A percentile compares a stretch with the other conserved stretches of the same genome.
Conservation (phyloP, 2,329 filamentous ascomycete genomes). For the Zymoseptoria passerinii region DNA sequence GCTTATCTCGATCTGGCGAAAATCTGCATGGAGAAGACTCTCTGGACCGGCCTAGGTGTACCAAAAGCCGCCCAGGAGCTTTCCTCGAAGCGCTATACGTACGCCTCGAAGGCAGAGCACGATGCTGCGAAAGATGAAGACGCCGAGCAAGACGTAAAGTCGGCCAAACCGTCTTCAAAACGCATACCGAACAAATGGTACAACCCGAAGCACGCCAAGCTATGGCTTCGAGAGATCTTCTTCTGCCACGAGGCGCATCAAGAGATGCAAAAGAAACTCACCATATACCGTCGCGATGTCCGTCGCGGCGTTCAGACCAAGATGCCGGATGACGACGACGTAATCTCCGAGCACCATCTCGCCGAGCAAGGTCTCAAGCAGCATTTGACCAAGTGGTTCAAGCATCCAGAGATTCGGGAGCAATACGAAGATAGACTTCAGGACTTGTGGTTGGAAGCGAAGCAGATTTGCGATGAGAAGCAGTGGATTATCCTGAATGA, state of each 20-base stretch:
- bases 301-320: neutral
- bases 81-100: constrained; percentile 19
- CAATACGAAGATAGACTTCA: constrained; percentile 21
- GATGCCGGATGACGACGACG: constrained; percentile 3
- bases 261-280: neutral
- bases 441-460: constrained; percentile 18
- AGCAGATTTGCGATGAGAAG: constrained; percentile 22
- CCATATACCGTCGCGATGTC: neutral
- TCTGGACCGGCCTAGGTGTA: constrained; percentile 18
- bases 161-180: no score
- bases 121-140: constrained; percentile 4
- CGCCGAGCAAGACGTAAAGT: neutral
- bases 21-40: constrained; percentile 18
- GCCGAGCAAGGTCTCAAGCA: neutral
- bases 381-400: constrained; percentile 17
- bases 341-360: constrained; percentile 3
- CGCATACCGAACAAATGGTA: constrained; percentile 17
- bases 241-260: constrained; percentile 14
- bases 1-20: constrained; percentile 21
- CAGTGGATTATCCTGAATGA: constrained; percentile 22
- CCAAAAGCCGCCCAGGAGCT: constrained; percentile 18
- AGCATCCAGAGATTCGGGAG: constrained; percentile 18
- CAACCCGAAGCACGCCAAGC: constrained; percentile 13
- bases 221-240: constrained; percentile 19
- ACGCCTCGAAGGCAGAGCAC: constrained; percentile 17